A percentile compares a stretch with the other conserved stretches of the same genome.
These are phyloP conservation scores for Penicillium bialowiezense DNA, from an alignment of 495 filamentous ascomycete genomes.

Conservation along the genomic window DNA sequence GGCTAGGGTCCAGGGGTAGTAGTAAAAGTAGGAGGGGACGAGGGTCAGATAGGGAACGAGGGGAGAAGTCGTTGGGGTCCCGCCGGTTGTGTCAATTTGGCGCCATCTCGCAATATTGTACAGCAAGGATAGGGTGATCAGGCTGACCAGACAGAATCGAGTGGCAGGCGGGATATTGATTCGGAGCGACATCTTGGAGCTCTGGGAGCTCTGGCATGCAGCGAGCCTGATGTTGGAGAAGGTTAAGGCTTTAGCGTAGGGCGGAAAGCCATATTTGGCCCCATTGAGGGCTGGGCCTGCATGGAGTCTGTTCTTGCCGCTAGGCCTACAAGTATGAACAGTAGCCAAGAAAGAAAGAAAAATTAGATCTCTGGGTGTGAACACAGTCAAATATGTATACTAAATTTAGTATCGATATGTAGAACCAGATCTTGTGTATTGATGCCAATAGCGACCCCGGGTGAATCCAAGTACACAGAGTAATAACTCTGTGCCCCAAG, in stretches of 20 bases:
- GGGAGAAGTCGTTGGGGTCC: slow-evolving; percentile 42
- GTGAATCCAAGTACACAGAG: too few species aligned
- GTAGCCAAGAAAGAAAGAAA: too few species aligned
- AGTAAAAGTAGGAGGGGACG: slow-evolving; percentile 74
- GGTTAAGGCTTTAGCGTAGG: slow-evolving; percentile 10
- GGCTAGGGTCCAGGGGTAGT: slow-evolving; percentile 90
- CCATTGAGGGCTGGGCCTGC: too few species aligned
- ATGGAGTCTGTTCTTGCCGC: too few species aligned
- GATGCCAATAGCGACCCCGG: too few species aligned
- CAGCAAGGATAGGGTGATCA: slow-evolving; percentile 73
- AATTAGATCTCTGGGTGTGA: too few species aligned
- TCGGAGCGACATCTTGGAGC: slow-evolving; percentile 66
- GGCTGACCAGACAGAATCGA: slow-evolving; percentile 69
- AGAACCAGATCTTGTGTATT: too few species aligned
- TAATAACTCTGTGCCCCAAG: too few species aligned
- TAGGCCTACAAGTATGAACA: too few species aligned
- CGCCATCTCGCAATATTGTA: slow-evolving; percentile 63
- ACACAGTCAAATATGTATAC: too few species aligned
- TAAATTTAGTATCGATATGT: too few species aligned
- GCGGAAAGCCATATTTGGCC: slow-evolving; percentile 3
- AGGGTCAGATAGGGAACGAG: slow-evolving; percentile 83
- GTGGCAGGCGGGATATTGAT: slow-evolving; percentile 93
- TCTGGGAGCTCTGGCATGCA: slow-evolving; percentile 22
- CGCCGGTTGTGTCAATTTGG: slow-evolving; percentile 61
- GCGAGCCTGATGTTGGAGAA: slow-evolving; percentile 13